Percentiles rank a stretch among this genome's conserved stretches.
phyloP scores from a whole-genome alignment of 345 rosid genomes.

The Excoecaria cochinchinensis region DNA sequence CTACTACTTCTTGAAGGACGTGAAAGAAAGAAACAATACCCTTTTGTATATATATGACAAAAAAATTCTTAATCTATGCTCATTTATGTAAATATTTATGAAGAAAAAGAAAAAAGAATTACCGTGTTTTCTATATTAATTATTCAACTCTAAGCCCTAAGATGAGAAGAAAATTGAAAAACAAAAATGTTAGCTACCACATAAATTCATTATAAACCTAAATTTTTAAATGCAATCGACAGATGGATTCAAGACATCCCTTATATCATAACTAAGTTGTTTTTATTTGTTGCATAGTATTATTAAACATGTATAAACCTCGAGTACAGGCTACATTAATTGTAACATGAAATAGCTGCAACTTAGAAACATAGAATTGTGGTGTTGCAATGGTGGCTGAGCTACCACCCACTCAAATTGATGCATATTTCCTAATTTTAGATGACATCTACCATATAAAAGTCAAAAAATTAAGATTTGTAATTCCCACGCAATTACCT shows the following conservation, averaged over 20 bases:
- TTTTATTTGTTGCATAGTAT: not conserved
- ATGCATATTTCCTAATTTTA: no score
- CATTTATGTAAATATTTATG: not conserved
- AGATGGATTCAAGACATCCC: not conserved
- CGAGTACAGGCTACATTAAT: not conserved
- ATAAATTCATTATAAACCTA: no score
- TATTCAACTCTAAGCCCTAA: no score
- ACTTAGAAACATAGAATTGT: no score
- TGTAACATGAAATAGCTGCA: not conserved
- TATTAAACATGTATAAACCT: not conserved
- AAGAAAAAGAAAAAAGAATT: no score
- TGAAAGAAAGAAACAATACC: slow-evolving; percentile 23
- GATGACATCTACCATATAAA: no score
- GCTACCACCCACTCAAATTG: no score
- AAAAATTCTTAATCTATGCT: not conserved
- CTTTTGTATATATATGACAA: slow-evolving; percentile 11
- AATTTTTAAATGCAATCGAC: not conserved
- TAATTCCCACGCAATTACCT: no score
- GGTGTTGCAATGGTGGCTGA: no score
- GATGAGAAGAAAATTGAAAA: no score
- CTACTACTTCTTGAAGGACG: slow-evolving; percentile 26
- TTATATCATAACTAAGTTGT: not conserved
- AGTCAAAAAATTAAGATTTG: no score
- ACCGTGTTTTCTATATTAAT: not conserved
- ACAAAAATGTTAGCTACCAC: no score